phyloP scores from a whole-genome alignment of 2,329 filamentous ascomycete species.

The Coniochaeta prunicola region DNA sequence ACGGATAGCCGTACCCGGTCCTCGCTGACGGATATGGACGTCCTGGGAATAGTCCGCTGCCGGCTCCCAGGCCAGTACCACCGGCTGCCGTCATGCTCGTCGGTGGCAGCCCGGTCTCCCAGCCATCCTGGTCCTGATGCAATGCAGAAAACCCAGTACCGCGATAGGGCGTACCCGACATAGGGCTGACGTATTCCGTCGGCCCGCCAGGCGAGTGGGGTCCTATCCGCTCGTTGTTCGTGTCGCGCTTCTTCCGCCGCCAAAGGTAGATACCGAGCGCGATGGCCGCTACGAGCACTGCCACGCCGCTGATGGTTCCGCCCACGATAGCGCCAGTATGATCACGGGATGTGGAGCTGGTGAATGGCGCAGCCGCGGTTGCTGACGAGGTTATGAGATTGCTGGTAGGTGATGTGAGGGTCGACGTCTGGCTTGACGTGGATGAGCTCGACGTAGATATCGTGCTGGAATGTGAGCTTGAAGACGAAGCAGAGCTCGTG shows the following conservation, averaged over 20 bases:
- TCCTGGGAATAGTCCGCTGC: not conserved
- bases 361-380: conserved; percentile 11
- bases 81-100: conserved; percentile 3
- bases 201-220: conserved; percentile 13
- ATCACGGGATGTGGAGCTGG: conserved; percentile 14
- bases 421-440: conserved; percentile 4
- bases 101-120: conserved; percentile 15
- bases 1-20: not conserved
- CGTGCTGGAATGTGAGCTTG: conserved; percentile 4
- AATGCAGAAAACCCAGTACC: conserved; percentile 30
- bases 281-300: conserved; percentile 33
- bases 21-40: not conserved
- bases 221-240: conserved; percentile 29
- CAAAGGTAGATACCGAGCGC: conserved; percentile 35
- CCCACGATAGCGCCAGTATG: conserved; percentile 46
- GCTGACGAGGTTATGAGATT: conserved; percentile 13
- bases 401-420: conserved; percentile 6
- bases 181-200: conserved; percentile 32
- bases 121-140: conserved; percentile 24
- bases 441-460: conserved; percentile 8
- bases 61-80: not conserved
- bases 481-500: conserved; percentile 7
- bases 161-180: conserved; percentile 4
- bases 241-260: conserved; percentile 24
- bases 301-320: conserved; percentile 44